Base-by-base conservation (phyloP, 192 early-diverging fungal genomes). In the Obelidium mucronatum region DNA sequence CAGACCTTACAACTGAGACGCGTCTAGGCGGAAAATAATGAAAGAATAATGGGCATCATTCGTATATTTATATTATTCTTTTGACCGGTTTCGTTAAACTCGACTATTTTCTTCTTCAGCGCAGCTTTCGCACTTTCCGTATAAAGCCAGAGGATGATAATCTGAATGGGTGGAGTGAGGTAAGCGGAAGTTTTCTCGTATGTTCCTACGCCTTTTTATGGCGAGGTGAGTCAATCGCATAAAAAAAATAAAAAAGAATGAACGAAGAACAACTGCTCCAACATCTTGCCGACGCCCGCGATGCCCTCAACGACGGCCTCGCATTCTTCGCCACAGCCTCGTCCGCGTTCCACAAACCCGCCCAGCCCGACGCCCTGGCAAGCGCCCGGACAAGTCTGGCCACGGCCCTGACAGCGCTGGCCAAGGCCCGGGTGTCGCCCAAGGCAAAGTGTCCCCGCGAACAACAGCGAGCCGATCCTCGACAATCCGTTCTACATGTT, bases 401-500 rank as follows among this genome's bases (percentile, higher is more conserved):
- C 8, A 2, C 37, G 0, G 39, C 34, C 39, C 35, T 65, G 15
- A 15, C 1, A 1, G 31, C 35, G 15, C 37, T 65, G 1, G 31
- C 63, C 19, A 26, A 8, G 8, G 63, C 63, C 31, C 11, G 26
- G 15, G 34, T 65, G 35, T 37, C 31, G 17, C 19, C 63, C 17
- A 36, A 30, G 8, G 6, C 28, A 24, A 65, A 65, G 26, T 65
- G 63, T 26, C 11, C 11, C 8, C 44, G 8, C 44, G 44, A 48
- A 37, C 15, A 59, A 35, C 30, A n/a, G 13, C 19, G 26, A 72
- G 55, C 70, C 70, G 26, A 72, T 72, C 56, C 54, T 72, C 6
- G 70, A 72, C 54, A 72, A 72, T 36, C 70, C 70, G 2, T 72
- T 59, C 34, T 72, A 59, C 54, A 55, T 53, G 28, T 72, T 33